Base-by-base conservation (phyloP, 768 basidiomycete genomes). In the Russula dissimulans region DNA sequence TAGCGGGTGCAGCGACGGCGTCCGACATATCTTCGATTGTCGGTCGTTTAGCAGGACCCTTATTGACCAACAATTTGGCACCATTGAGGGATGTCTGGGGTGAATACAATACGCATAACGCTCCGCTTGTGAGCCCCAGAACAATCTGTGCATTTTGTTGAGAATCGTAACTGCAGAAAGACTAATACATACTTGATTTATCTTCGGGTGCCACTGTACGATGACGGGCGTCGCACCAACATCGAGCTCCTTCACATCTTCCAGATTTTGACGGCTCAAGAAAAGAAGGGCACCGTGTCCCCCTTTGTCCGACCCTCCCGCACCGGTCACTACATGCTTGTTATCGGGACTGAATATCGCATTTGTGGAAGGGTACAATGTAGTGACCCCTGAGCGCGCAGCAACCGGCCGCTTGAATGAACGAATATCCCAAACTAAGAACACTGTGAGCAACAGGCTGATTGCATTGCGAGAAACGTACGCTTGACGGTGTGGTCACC, bases 401-500 rank as follows among this genome's bases (percentile, higher is more conserved):
- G 81, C 83, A 34, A 97, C 69, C 2, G 97, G 94, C 71, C 89
- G 92, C 72, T 90, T 93, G 78, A 98, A 91, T 11, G 87, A 79
- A 57, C 91, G 84, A 31, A 92, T 73, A 71, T 98, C 95, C 97
- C 97, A 99, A 47, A 97, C 95, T 98, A 64, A 42, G 47, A 39
- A 47, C 22, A 8, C 43, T 11, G 34, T 55, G 43, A 54, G 47
- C 29, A 48, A 54, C 32, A 54, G 32, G 26, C n/a, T 5, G 15
- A 15, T 32, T 17, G 14, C 31, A 31, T 22, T 47, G 48, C 39
- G 32, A 11, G 54, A 49, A 48, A 83, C 92, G 65, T 73, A 97
- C 95, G 72, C 75, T 98, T 99, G 57, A 97, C 87, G 2, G 93
- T 95, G 70, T 95, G 88, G 74, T 99, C 97, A 1, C 90, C 92